Percentiles rank a stretch among this genome's conserved stretches.
Conservation (phyloP, 2,329 filamentous ascomycete genomes). For the Ascomycota sp. region DNA sequence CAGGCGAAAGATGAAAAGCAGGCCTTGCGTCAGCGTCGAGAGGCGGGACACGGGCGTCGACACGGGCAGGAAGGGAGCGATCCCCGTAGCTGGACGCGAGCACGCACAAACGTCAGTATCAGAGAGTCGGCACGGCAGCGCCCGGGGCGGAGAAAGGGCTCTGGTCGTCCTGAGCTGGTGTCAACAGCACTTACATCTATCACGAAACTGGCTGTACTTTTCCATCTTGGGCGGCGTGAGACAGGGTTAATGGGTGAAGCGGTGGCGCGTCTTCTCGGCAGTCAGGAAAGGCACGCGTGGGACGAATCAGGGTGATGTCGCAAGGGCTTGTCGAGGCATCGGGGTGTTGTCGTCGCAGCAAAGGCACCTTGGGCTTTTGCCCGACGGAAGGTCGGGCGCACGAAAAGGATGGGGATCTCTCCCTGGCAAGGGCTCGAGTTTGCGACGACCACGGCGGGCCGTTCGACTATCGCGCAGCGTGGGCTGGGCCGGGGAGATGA, state of each 20-base stretch:
- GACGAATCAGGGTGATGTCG: not conserved
- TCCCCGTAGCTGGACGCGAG: slow-evolving; percentile 51
- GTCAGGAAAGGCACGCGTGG: not conserved
- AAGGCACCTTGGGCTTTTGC: not conserved
- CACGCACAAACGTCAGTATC: too few species aligned
- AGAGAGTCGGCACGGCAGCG: not conserved
- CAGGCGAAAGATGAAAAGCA: slow-evolving; percentile 62
- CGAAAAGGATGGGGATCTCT: too few species aligned
- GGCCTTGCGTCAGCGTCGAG: slow-evolving; percentile 39
- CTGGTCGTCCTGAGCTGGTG: not conserved
- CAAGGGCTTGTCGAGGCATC: not conserved
- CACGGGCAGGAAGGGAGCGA: slow-evolving; percentile 83
- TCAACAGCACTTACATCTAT: slow-evolving; percentile 39
- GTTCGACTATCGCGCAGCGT: too few species aligned
- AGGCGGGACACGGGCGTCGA: slow-evolving; percentile 39
- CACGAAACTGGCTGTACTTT: slow-evolving; percentile 82
- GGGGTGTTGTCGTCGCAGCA: not conserved
- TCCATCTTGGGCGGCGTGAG: slow-evolving; percentile 37
- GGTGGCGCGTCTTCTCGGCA: too few species aligned
- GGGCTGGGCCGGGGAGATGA: too few species aligned
- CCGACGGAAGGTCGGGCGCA: too few species aligned
- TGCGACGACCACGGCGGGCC: too few species aligned
- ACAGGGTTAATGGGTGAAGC: too few species aligned
- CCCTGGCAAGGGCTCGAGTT: too few species aligned
- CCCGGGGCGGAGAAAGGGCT: not conserved